Percentiles rank a stretch among this genome's conserved stretches.
These are phyloP conservation scores for Arthroderma uncinatum DNA, from an alignment of 2,329 filamentous ascomycete genomes.

Conservation along the genomic window DNA sequence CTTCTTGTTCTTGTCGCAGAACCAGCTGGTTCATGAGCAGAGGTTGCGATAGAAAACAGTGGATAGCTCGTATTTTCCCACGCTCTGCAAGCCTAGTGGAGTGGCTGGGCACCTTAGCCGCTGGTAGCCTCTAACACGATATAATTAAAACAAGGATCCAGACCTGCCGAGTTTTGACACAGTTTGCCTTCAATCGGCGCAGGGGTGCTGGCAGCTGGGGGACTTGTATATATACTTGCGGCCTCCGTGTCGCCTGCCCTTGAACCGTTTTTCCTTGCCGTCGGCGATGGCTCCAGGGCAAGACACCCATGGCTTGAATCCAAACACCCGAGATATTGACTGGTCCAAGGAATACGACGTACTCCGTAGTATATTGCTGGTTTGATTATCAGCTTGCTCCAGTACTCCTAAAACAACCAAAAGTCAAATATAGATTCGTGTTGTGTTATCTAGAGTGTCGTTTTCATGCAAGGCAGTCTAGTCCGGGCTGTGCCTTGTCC, in stretches of 20 bases:
- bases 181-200: neutral
- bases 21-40: neutral
- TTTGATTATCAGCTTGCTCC: neutral
- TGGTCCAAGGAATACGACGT: constrained; percentile 3
- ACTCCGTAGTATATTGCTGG: neutral
- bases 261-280: neutral
- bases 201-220: neutral
- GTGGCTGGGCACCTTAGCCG: neutral
- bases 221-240: neutral
- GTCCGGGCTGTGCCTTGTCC: neutral
- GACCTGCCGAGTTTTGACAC: constrained; percentile 1
- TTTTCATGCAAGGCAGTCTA: constrained; percentile 1
- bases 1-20: neutral
- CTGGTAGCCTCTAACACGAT: constrained; percentile 2
- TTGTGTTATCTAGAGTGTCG: neutral
- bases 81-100: neutral
- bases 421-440: neutral
- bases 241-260: neutral
- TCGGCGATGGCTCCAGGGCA: neutral
- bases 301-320: neutral
- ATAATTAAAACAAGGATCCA: neutral
- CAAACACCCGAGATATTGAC: neutral
- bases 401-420: neutral
- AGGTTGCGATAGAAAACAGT: neutral
- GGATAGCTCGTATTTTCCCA: neutral